These are phyloP conservation scores for Aspergillus ochraceus DNA, from an alignment of 2,329 filamentous ascomycete species.

Conservation along the genomic window DNA sequence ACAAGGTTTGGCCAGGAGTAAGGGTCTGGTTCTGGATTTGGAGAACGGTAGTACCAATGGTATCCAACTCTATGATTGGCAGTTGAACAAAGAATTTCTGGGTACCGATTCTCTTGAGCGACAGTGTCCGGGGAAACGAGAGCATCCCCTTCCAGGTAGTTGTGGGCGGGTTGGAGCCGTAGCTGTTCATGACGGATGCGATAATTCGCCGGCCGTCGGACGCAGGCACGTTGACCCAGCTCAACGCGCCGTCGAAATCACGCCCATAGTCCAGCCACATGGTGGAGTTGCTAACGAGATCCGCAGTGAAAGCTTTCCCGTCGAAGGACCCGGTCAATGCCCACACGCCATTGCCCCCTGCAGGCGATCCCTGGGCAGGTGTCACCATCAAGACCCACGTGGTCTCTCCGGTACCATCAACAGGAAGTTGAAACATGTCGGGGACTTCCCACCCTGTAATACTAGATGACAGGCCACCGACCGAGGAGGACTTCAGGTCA, in stretches of 20 bases:
- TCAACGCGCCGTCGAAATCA: conserved; percentile 11
- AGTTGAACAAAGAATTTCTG: conserved; percentile 11
- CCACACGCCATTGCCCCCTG: conserved; percentile 9
- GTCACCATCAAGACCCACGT: conserved; percentile 8
- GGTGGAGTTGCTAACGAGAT: neutral
- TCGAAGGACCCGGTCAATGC: conserved; percentile 7
- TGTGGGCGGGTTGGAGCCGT: conserved; percentile 8
- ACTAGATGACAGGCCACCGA: no score
- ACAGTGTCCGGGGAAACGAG: conserved; percentile 13
- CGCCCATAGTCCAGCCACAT: conserved; percentile 11
- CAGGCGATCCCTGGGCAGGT: conserved; percentile 6
- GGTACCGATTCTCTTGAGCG: conserved; percentile 6
- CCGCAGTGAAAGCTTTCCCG: neutral
- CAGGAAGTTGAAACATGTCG: conserved; percentile 7
- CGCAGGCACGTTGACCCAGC: conserved; percentile 10
- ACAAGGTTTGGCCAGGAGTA: neutral
- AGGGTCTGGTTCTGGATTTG: conserved; percentile 5
- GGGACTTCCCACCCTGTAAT: neutral
- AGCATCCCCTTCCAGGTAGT: conserved; percentile 14
- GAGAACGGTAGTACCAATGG: neutral
- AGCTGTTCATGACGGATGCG: conserved; percentile 8
- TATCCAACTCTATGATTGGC: conserved; percentile 8
- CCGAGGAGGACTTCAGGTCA: no score
- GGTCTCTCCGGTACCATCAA: conserved; percentile 3
- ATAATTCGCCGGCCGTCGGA: conserved; percentile 7